These are phyloP conservation scores for Wickerhamomyces sp. DNA, from an alignment of 1,139 yeast species.

Conservation along the genomic window DNA sequence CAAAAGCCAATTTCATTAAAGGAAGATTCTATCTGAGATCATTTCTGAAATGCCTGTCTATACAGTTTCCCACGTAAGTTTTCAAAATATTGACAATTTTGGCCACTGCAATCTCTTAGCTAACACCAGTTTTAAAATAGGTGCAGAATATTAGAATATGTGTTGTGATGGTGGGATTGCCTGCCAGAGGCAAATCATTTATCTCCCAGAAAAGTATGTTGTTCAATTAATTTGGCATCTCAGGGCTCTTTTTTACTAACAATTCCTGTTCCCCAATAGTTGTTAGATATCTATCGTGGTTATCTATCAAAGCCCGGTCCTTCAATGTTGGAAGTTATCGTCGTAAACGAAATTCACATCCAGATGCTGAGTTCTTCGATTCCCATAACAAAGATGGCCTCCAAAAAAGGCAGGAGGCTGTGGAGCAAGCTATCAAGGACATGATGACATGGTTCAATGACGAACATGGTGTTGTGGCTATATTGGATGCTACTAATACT, in stretches of 20 bases:
- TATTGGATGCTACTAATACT: constrained; percentile 84
- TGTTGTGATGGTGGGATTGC: constrained; percentile 72
- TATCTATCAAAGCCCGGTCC: constrained; percentile 79
- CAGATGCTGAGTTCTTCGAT: constrained; percentile 76
- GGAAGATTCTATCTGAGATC: too few species aligned
- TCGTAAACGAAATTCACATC: constrained; percentile 54
- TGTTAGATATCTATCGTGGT: constrained; percentile 88
- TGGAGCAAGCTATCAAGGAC: constrained; percentile 68
- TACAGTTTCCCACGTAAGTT: constrained; percentile 56
- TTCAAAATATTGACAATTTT: neutral
- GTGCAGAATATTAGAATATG: constrained; percentile 68
- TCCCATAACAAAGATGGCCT: constrained; percentile 61
- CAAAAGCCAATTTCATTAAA: neutral
- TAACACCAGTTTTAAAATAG: constrained; percentile 22
- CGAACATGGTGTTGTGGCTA: constrained; percentile 84
- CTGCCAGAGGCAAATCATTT: constrained; percentile 65
- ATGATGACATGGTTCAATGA: constrained; percentile 85
- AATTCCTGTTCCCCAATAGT: constrained; percentile 33
- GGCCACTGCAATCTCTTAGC: neutral
- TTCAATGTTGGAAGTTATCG: constrained; percentile 89
- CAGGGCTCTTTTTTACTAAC: constrained; percentile 1
- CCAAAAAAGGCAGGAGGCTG: constrained; percentile 62
- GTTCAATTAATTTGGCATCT: constrained; percentile 24
- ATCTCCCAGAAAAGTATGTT: constrained; percentile 50
- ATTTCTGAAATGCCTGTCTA: constrained; percentile 57